phyloP scores from a whole-genome alignment of 2,329 filamentous ascomycete genomes.

The Ophiostoma himal-ulmi region DNA sequence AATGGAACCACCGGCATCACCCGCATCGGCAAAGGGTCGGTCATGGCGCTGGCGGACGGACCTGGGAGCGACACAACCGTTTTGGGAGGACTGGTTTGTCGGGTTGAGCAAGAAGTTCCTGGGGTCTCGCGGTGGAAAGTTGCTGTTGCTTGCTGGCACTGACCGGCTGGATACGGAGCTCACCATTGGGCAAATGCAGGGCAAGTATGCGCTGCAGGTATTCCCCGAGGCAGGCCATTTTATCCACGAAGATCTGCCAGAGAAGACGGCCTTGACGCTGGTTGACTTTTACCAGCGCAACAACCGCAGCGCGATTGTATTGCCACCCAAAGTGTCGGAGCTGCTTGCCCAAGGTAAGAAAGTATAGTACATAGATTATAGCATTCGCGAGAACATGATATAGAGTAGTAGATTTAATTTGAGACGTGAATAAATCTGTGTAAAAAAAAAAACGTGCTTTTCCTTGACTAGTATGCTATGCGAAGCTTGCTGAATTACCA shows the following conservation, averaged over 20 bases:
- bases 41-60: slow-evolving; percentile 67
- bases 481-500: neutral
- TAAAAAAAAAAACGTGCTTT: neutral
- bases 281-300: slow-evolving; percentile 91
- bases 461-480: neutral
- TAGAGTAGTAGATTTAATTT: neutral
- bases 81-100: slow-evolving; percentile 91
- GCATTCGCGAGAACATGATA: neutral
- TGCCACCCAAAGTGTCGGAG: slow-evolving; percentile 88
- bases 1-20: neutral
- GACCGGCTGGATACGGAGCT: slow-evolving; percentile 86
- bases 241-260: slow-evolving; percentile 88
- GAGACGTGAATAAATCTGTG: neutral
- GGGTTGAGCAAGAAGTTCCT: slow-evolving; percentile 87
- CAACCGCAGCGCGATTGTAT: slow-evolving; percentile 73
- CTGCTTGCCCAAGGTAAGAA: slow-evolving; percentile 58
- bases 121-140: slow-evolving; percentile 71
- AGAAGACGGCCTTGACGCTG: slow-evolving; percentile 77
- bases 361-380: slow-evolving; percentile 36
- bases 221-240: slow-evolving; percentile 95
- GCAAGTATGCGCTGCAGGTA: slow-evolving; percentile 93
- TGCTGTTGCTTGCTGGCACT: slow-evolving; percentile 79
- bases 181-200: slow-evolving; percentile 96
- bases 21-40: slow-evolving; percentile 46
- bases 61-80: slow-evolving; percentile 73